phyloP scores from a whole-genome alignment of 2,329 filamentous ascomycete species.

The Penicillium sp. region DNA sequence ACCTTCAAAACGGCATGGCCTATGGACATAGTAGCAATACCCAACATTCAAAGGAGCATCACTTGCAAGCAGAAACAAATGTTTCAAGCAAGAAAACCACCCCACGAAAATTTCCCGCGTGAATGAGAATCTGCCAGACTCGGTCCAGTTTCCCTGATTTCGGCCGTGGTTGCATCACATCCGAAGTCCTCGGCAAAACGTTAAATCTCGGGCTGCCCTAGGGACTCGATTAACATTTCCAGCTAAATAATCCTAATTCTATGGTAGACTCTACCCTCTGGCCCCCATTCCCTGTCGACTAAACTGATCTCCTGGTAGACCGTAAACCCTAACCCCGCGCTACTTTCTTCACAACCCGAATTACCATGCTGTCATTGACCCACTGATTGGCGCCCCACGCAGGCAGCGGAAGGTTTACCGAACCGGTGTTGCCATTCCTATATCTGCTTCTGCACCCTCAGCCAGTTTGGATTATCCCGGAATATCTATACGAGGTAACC shows the following conservation, averaged over 20 bases:
- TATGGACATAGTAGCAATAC: background rate
- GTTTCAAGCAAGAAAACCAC: background rate
- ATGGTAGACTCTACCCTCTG: too few species aligned
- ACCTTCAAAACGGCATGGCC: background rate
- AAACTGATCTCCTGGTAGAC: background rate
- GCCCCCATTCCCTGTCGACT: too few species aligned
- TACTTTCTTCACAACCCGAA: background rate
- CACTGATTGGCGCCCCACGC: slow-evolving; percentile 5
- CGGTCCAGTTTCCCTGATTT: slow-evolving; percentile 15
- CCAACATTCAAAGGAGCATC: background rate
- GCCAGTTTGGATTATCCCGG: background rate
- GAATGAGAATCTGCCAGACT: slow-evolving; percentile 8
- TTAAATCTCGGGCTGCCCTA: background rate
- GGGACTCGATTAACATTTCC: background rate
- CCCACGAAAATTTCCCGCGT: background rate
- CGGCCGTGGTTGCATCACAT: slow-evolving; percentile 10
- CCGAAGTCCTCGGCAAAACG: background rate
- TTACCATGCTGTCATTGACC: background rate
- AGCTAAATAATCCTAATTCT: too few species aligned
- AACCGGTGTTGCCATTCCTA: slow-evolving; percentile 1
- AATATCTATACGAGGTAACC: background rate
- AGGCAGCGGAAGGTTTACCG: slow-evolving; percentile 10
- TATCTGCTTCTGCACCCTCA: background rate
- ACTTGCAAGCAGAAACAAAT: background rate
- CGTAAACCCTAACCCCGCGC: background rate